Base-by-base conservation (phyloP, 768 basidiomycete species). In the Phanerochaete sordida region DNA sequence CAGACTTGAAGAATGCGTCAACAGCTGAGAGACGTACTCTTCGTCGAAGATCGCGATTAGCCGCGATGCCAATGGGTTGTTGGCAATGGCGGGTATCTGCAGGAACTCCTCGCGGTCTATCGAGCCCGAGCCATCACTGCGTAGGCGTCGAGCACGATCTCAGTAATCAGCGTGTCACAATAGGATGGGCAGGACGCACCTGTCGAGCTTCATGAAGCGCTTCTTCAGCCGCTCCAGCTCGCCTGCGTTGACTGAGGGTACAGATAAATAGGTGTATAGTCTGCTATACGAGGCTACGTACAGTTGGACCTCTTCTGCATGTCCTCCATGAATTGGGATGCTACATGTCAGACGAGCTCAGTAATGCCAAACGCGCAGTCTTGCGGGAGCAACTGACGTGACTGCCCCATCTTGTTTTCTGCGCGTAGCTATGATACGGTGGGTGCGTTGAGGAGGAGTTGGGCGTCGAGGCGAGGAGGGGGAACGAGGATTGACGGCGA, bases 1-100 rank as follows among this genome's bases (percentile, higher is more conserved):
- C 30, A 49, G n/a, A 30, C 1, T 3, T 45, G 2, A 4, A 1
- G 23, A 30, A 37, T 30, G 28, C 24, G 15, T 23, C 15, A 53
- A 43, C 23, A 21, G 33, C 54, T 28, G 0, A 44, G 39, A 43
- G 27, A 85, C 93, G 75, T 67, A 98, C 96, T 98, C 95, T 76
- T 98, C 93, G 70, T 99, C 97, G 69, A 99, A 99, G 70, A 99
- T 98, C 54, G 97, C 97, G 69, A 99, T 98, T 95, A 99, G 94
- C 60, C 97, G 86, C 56, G 90, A 91, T 55, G 97, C 94, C 50
- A 99, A 79, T 0, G 97, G 97, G 74, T 98, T 99, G 59, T 93
- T 95, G 23, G 96, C 96, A 68, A 98, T 98, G 79, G 96, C 94
- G 0, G 97, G 97, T 81, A 99, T 97, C 79, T 95, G 94, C 62